phyloP scores from a whole-genome alignment of 805 yeast genomes.

The Nakazawaea pomicola region DNA sequence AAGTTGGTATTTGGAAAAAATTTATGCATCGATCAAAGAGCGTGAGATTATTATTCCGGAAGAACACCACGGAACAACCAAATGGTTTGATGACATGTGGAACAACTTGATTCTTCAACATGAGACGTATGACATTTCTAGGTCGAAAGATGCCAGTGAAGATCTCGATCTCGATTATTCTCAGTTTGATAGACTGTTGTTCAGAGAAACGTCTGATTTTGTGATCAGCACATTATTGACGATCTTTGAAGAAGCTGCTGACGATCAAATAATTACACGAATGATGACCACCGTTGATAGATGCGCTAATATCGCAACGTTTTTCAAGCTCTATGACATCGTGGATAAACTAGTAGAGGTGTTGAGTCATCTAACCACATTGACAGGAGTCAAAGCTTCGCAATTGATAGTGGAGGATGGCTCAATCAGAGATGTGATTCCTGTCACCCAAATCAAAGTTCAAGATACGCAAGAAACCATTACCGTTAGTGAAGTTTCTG shows the following conservation, averaged over 20 bases:
- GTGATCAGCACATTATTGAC: conserved; percentile 69
- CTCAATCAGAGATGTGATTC: conserved; percentile 32
- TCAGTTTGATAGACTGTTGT: conserved; percentile 69
- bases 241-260: conserved; percentile 83
- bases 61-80: conserved; percentile 89
- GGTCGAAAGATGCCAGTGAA: conserved; percentile 1
- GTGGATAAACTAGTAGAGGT: conserved; percentile 64
- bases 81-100: conserved; percentile 89
- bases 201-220: conserved; percentile 55
- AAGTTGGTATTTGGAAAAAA: conserved; percentile 75
- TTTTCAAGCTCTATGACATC: conserved; percentile 48
- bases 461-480: conserved; percentile 54
- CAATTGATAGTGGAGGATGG: conserved; percentile 23
- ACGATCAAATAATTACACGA: conserved; percentile 82
- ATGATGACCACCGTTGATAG: conserved; percentile 87
- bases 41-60: conserved; percentile 97
- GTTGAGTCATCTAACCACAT: conserved; percentile 64
- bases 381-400: conserved; percentile 39
- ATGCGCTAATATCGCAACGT: conserved; percentile 70
- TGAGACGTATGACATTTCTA: conserved; percentile 19
- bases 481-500: conserved; percentile 76
- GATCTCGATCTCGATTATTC: conserved; percentile 27
- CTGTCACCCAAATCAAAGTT: conserved; percentile 40
- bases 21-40: conserved; percentile 73
- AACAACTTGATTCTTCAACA: conserved; percentile 57